Evolutionary conservation across 345 rosid genomes (phyloP).

Genomic region (Salix suchowensis): DNA sequence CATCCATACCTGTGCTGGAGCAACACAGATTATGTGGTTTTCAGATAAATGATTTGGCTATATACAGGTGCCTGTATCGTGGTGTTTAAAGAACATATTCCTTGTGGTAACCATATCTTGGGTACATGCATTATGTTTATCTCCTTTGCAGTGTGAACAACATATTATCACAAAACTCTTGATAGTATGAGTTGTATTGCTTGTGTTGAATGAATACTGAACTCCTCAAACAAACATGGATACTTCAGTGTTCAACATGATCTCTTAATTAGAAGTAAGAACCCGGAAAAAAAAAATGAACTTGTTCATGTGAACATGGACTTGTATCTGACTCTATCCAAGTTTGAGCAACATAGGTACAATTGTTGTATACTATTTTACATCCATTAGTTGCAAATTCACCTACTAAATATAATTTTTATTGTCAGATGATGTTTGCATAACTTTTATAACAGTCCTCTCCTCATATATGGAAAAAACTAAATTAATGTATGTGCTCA

Average conservation of each 20-base stretch:
- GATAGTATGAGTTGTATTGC: neutral
- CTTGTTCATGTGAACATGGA: neutral
- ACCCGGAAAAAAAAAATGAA: neutral
- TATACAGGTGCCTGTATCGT: neutral
- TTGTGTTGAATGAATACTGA: too few species aligned
- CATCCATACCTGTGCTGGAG: neutral
- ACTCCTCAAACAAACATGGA: neutral
- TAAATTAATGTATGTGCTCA: neutral
- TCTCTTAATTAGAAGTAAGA: neutral
- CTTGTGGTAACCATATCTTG: neutral
- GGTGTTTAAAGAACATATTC: neutral
- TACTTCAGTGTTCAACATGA: neutral
- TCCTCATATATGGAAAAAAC: neutral
- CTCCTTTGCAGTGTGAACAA: neutral
- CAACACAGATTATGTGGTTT: neutral
- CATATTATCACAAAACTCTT: neutral
- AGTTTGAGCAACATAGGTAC: neutral
- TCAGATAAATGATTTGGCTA: neutral
- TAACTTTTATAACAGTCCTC: conserved; percentile 1
- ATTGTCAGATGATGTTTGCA: conserved; percentile 4
- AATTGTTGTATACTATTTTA: neutral
- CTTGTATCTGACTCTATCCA: neutral
- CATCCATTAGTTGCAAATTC: neutral
- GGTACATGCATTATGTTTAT: neutral
- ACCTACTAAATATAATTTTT: neutral